These are phyloP conservation scores for Pestalotiopsis fici DNA, from an alignment of 2,329 filamentous ascomycete genomes.

Conservation along the genomic window DNA sequence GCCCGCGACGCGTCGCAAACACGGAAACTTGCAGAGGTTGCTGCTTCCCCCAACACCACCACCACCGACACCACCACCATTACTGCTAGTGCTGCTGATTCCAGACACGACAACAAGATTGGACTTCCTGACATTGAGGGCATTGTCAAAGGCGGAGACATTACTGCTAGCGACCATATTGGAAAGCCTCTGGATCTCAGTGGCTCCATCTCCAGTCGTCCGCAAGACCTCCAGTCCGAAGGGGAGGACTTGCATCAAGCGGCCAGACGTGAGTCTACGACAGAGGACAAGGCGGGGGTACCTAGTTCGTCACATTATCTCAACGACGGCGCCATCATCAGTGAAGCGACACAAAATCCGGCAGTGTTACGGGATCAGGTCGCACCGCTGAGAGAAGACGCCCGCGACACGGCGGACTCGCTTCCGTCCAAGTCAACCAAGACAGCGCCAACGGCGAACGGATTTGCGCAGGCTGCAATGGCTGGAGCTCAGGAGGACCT, in stretches of 20 bases:
- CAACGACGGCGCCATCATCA: not conserved
- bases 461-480: not conserved
- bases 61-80: too few species aligned
- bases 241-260: not conserved
- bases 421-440: not conserved
- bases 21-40: not conserved
- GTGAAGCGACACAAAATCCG: constrained; percentile 1
- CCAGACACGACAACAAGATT: not conserved
- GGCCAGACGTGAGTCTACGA: not conserved
- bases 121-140: not conserved
- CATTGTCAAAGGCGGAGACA: not conserved
- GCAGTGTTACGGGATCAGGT: not conserved
- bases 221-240: not conserved
- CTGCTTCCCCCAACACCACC: too few species aligned
- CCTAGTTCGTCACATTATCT: not conserved
- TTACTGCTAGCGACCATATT: not conserved
- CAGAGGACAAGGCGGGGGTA: not conserved
- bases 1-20: not conserved
- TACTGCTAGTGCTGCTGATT: not conserved
- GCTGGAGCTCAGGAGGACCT: not conserved
- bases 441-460: not conserved
- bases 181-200: not conserved
- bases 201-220: not conserved
- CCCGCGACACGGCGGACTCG: not conserved
- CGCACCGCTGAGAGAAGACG: not conserved